These are phyloP conservation scores for Podaxis sp. DNA, from an alignment of 768 basidiomycete species.

Conservation along the genomic window DNA sequence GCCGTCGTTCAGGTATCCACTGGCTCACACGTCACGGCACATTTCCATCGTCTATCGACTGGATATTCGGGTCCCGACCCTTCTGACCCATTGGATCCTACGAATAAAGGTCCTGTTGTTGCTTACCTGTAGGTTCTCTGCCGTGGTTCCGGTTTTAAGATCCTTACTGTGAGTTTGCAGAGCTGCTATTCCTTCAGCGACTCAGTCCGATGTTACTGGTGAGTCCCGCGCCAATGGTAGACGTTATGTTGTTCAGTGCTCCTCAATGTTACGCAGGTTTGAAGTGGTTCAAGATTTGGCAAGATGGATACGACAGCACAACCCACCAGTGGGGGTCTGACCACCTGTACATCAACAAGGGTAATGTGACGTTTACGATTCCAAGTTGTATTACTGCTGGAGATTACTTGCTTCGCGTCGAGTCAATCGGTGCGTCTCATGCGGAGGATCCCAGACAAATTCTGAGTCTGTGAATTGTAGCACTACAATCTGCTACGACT, in stretches of 20 bases:
- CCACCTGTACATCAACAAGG: slow-evolving; percentile 45
- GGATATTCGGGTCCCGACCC: slow-evolving; percentile 33
- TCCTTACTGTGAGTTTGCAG: slow-evolving; percentile 25
- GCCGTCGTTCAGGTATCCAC: slow-evolving; percentile 49
- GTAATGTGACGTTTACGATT: slow-evolving; percentile 46
- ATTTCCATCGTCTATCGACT: slow-evolving; percentile 48
- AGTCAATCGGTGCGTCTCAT: slow-evolving; percentile 44
- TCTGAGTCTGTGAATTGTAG: slow-evolving; percentile 22
- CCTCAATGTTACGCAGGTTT: slow-evolving; percentile 28
- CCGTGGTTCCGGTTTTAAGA: background rate
- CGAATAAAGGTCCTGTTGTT: slow-evolving; percentile 55
- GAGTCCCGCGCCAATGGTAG: too few species aligned
- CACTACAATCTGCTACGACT: slow-evolving; percentile 40
- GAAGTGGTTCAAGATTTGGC: slow-evolving; percentile 55
- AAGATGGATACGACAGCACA: slow-evolving; percentile 37
- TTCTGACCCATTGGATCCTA: slow-evolving; percentile 42
- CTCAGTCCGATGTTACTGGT: slow-evolving; percentile 39
- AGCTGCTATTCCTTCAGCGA: slow-evolving; percentile 44
- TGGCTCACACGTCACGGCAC: slow-evolving; percentile 51
- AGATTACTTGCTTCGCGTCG: slow-evolving; percentile 49
- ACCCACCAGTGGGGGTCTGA: slow-evolving; percentile 44
- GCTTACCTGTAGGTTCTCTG: slow-evolving; percentile 43
- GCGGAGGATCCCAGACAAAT: background rate
- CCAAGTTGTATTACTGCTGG: slow-evolving; percentile 47
- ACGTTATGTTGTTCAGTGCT: too few species aligned